Conservation (phyloP, 148 eudicot species). For the Nepenthes mirabilis region DNA sequence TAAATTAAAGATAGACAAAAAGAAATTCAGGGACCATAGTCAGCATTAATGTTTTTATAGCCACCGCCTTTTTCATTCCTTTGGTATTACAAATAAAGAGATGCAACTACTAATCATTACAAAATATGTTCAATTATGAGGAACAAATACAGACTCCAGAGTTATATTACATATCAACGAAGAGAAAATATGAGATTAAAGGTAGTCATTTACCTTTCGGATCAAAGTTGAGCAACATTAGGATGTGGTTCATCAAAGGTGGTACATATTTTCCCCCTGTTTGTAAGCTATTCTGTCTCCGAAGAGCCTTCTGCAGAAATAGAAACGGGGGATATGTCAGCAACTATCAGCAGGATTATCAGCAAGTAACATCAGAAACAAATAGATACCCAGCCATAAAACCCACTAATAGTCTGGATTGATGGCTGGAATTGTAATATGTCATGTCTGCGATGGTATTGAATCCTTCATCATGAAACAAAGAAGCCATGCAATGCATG, state of each 20-base stretch:
- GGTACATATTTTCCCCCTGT: slow-evolving; percentile 37
- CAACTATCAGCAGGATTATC: neutral
- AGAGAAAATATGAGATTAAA: neutral
- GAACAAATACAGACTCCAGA: neutral
- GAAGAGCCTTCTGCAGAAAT: slow-evolving; percentile 33
- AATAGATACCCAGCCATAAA: neutral
- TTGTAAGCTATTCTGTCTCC: slow-evolving; percentile 50
- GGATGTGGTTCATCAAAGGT: slow-evolving; percentile 44
- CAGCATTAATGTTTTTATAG: too few species aligned
- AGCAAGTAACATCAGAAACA: neutral
- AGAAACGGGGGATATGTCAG: slow-evolving; percentile 3
- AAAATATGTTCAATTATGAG: neutral
- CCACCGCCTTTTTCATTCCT: too few species aligned
- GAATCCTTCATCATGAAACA: neutral
- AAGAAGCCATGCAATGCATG: neutral
- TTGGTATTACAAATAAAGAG: too few species aligned
- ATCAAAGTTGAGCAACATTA: slow-evolving; percentile 45
- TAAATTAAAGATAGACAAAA: too few species aligned
- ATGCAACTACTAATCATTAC: neutral
- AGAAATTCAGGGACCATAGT: too few species aligned
- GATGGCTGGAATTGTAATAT: neutral
- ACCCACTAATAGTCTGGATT: neutral
- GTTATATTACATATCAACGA: neutral
- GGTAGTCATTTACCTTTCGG: slow-evolving; percentile 29
- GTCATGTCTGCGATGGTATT: neutral